Evolutionary conservation across 1,284 basidiomycete genomes (phyloP), one percentile per base, ranked within the genome.

Genomic region (Phellopilus nigrolimitatus): DNA sequence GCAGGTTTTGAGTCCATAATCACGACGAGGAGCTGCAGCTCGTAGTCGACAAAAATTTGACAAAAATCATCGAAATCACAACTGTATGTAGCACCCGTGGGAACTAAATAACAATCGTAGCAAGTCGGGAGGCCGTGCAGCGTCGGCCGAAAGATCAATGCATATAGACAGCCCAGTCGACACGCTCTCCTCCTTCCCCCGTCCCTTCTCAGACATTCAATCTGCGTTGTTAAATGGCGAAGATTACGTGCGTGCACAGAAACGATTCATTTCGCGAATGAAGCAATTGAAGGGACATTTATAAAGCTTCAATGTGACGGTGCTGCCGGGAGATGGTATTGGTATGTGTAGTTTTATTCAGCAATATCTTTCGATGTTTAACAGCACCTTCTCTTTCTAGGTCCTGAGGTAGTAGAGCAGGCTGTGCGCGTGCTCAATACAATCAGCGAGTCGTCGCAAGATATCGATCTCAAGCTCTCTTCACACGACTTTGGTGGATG

Each of bases 261-360:
- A 24, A 19, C 15, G 39, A 46, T 46, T 27, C n/a, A 27, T 43
- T 47, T 15, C 56, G 27, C 25, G n/a, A 25, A n/a, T 27, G 19
- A 43, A 19, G 36, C 25, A 41, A 19, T 27, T 21, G 46, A 34
- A 40, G n/a, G 13, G n/a, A 12, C 40, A 31, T n/a, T 15, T 19
- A 40, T 13, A 6, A 56, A 91, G 88, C 50, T 95, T 87, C 71
- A 88, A 87, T 60, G 81, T 99, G 65, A 86, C 87, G 46, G 80
- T 95, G 41, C 84, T 99, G 34, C 86, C 89, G 40, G 97, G 97
- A 54, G 97, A 99, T 72, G 97, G 97, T 58, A 99, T 99, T 62
- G 95, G 92, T 92, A 64, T 49, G 75, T 66, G 24, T 5, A 17
- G 34, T 39, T 21, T 19, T 27, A 17, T 25, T 19, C 9, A 15